phyloP scores from a whole-genome alignment of 768 basidiomycete genomes.

The Russula lepida region DNA sequence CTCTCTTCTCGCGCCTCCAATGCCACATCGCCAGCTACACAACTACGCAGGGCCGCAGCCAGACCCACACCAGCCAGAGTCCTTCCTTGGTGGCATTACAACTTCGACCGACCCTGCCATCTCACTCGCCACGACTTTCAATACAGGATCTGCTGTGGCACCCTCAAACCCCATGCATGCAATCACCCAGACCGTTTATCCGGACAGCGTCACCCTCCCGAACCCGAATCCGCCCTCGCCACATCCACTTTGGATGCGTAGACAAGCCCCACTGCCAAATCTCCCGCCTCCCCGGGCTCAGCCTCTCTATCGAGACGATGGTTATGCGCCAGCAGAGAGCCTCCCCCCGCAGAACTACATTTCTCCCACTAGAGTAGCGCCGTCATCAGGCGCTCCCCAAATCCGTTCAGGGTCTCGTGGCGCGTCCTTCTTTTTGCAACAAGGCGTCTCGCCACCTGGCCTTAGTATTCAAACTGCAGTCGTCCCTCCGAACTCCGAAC shows the following conservation, averaged over 20 bases:
- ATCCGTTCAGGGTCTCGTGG: slow-evolving; percentile 1
- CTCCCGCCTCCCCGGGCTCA: not conserved
- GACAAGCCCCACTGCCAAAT: not conserved
- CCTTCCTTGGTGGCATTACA: not conserved
- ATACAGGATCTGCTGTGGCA: not conserved
- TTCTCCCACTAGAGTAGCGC: not conserved
- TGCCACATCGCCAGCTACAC: not conserved
- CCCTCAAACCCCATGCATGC: not conserved
- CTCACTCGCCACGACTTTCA: not conserved
- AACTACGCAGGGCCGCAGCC: not conserved
- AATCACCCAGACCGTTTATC: not conserved
- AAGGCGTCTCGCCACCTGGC: not conserved
- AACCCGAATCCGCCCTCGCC: slow-evolving; percentile 7
- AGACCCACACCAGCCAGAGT: not conserved
- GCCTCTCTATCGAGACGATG: not conserved
- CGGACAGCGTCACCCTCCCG: not conserved
- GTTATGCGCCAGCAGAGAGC: slow-evolving; percentile 5
- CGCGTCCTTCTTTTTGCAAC: not conserved
- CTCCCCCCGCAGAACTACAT: slow-evolving; percentile 14
- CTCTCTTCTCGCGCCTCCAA: slow-evolving; percentile 11
- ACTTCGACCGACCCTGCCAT: not conserved
- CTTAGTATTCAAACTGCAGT: not conserved
- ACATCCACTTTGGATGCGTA: not conserved
- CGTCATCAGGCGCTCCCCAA: slow-evolving; percentile 1
- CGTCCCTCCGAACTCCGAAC: slow-evolving; percentile 14